phyloP scores from a whole-genome alignment of 202 grass and related monocot species.

The Eragrostis tef region DNA sequence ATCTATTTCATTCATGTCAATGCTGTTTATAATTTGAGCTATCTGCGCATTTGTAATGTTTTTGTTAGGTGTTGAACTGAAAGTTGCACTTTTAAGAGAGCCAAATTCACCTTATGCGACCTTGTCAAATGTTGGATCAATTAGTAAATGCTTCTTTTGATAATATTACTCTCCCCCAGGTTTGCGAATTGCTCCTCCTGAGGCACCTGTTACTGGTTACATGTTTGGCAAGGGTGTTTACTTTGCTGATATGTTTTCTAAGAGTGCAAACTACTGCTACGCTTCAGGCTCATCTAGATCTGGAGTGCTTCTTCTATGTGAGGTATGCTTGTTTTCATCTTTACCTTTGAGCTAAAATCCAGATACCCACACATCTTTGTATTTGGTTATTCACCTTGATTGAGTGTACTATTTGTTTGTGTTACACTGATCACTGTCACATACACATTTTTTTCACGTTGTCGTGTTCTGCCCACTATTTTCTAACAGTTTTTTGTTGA shows the following conservation, averaged over 20 bases:
- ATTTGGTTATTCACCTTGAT: constrained; percentile 2
- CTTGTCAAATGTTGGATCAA: constrained; percentile 22
- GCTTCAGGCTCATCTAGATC: constrained; percentile 68
- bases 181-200: constrained; percentile 93
- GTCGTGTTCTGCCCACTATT: constrained; percentile 16
- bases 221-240: constrained; percentile 99
- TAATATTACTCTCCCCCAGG: constrained; percentile 53
- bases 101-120: constrained; percentile 23
- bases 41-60: constrained; percentile 2
- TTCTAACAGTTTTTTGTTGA: constrained; percentile 29
- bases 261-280: constrained; percentile 96
- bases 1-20: constrained; percentile 26
- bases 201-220: constrained; percentile 90
- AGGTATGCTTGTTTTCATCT: constrained; percentile 53
- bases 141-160: constrained; percentile 19
- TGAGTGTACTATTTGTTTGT: constrained; percentile 1
- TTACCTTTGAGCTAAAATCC: constrained; percentile 11
- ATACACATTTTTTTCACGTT: constrained; percentile 17
- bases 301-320: constrained; percentile 86
- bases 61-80: constrained; percentile 24
- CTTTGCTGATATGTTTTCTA: constrained; percentile 98
- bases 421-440: constrained; percentile 16
- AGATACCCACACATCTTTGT: background rate
- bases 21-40: constrained; percentile 23
- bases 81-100: background rate